Evolutionary conservation across 768 basidiomycete species (phyloP), one percentile per base, ranked within the genome.

Genomic region (Leucocoprinus sp.): DNA sequence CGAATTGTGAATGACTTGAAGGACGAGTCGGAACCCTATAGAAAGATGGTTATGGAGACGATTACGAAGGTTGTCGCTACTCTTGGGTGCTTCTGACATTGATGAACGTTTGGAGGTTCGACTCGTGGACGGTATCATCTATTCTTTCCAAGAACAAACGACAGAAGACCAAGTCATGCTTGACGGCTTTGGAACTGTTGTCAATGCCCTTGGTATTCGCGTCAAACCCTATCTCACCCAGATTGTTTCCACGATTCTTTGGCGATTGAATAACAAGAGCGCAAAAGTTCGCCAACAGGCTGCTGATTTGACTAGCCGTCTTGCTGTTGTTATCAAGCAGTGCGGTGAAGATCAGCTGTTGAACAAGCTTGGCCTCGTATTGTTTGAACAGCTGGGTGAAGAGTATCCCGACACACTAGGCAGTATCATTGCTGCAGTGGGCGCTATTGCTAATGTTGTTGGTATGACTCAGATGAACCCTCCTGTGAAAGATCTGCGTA

Each of bases 401-500:
- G 96, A 99, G 68, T 99, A 98, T 58, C 96, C 96, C 12, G 96
- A 99, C 63, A 98, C 96, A 0, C 77, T 99, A 26, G 96, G 96
- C 61, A 97, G 95, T 70, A 95, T 99, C 64, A 99, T 98, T 63
- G 93, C 95, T 38, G 96, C 96, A 35, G 91, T 93, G 58, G 95
- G 92, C 52, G 96, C 96, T 38, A 98, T 99, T 57, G 96, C 96
- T 53, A 98, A 98, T 56, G 96, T 98, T 40, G 96, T 99, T 52
- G 96, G 96, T 66, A 99, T 98, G 96, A 96, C 96, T 8, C 92
- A 97, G 63, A 99, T 99, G 96, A 97, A 96, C 62, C 96, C 96
- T 11, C 96, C 96, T 0, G 93, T 99, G 21, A 99, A 99, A 64
- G 96, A 99, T 75, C 81, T 99, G 48, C 62, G 93, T 96, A 64